These are phyloP conservation scores for Amorphotheca resinae DNA, from an alignment of 495 filamentous ascomycete genomes.

Conservation along the genomic window DNA sequence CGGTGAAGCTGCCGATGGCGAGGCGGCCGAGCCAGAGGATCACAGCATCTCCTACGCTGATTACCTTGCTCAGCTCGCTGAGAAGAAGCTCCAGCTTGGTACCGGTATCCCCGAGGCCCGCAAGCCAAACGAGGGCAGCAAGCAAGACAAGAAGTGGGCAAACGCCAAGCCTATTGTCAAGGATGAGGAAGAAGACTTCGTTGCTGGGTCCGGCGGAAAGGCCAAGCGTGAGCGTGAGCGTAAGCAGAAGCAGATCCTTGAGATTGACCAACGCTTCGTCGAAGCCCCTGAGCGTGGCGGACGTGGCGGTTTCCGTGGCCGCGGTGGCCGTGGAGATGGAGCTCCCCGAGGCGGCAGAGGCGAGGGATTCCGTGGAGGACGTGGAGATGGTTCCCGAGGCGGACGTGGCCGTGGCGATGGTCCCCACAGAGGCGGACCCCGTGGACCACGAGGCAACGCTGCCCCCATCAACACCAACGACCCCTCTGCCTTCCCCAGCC, in stretches of 20 bases:
- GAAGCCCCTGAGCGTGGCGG: conserved; percentile 45
- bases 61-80: conserved; percentile 77
- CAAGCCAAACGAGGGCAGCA: conserved; percentile 80
- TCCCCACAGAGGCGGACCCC: conserved; percentile 25
- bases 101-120: conserved; percentile 49
- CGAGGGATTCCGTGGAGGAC: conserved; percentile 26
- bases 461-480: conserved; percentile 47
- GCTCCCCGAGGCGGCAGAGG: conserved; percentile 37
- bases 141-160: conserved; percentile 84
- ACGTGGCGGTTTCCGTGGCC: conserved; percentile 36
- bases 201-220: conserved; percentile 66
- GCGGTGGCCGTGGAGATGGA: conserved; percentile 42
- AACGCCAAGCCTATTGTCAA: conserved; percentile 65
- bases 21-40: conserved; percentile 57
- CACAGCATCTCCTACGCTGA: conserved; percentile 79
- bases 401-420: conserved; percentile 28
- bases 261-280: conserved; percentile 71
- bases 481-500: conserved; percentile 58
- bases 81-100: conserved; percentile 67
- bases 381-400: conserved; percentile 30
- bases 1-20: conserved; percentile 28
- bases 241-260: conserved; percentile 81
- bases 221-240: conserved; percentile 75
- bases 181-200: conserved; percentile 62
- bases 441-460: conserved; percentile 21